These are phyloP conservation scores for Penicillium pulvis DNA, from an alignment of 495 filamentous ascomycete genomes.

Conservation along the genomic window DNA sequence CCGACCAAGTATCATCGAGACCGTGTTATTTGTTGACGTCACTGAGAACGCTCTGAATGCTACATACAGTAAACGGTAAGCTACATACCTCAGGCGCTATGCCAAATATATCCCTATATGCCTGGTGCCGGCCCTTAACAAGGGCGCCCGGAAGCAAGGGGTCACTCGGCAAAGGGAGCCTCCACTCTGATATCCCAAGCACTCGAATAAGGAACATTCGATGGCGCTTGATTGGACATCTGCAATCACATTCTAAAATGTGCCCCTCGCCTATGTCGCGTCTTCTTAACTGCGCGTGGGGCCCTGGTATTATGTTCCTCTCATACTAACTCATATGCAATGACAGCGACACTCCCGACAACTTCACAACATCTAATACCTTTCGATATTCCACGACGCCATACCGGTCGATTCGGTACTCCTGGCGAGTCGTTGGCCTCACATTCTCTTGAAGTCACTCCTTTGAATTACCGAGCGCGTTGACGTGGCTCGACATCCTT, in stretches of 20 bases:
- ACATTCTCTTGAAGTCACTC: slow-evolving; percentile 16
- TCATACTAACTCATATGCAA: slow-evolving; percentile 19
- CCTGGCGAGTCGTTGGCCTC: slow-evolving; percentile 21
- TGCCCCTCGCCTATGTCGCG: slow-evolving; percentile 4
- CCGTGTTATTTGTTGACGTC: slow-evolving; percentile 27
- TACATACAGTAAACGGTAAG: slow-evolving; percentile 19
- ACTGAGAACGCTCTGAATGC: slow-evolving; percentile 18
- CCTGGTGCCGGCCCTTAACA: slow-evolving; percentile 7
- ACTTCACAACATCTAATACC: not conserved
- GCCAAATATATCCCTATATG: slow-evolving; percentile 11
- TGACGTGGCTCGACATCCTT: slow-evolving; percentile 16
- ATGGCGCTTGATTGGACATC: slow-evolving; percentile 17
- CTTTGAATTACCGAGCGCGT: slow-evolving; percentile 13
- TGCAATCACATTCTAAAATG: slow-evolving; percentile 19
- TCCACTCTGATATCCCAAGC: slow-evolving; percentile 18
- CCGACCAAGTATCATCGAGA: slow-evolving; percentile 9
- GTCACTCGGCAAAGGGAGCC: slow-evolving; percentile 21
- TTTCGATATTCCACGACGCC: slow-evolving; percentile 10
- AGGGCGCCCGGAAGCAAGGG: slow-evolving; percentile 27
- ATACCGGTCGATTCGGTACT: slow-evolving; percentile 29
- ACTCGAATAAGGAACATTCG: slow-evolving; percentile 18
- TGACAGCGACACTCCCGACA: slow-evolving; percentile 13
- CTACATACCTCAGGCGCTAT: slow-evolving; percentile 16
- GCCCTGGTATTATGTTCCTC: not conserved
- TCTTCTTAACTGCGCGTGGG: slow-evolving; percentile 10